phyloP scores from a whole-genome alignment of 371 early-diverging fungal genomes.

The Mucor lusitanicus region DNA sequence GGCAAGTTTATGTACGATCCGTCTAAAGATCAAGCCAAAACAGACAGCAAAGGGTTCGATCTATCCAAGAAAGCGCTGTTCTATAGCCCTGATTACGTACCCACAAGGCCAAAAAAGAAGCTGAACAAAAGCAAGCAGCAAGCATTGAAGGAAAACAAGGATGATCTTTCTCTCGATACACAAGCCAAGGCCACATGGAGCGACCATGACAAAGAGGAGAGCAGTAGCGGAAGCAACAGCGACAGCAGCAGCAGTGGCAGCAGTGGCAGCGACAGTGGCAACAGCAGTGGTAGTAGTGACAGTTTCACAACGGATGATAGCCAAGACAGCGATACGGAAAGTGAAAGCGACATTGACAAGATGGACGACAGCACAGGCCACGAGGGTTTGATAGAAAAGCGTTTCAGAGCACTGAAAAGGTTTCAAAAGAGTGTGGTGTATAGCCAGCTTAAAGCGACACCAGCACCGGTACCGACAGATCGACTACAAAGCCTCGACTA shows the following conservation, averaged over 20 bases:
- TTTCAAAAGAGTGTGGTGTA: constrained; percentile 7
- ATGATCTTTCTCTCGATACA: background rate
- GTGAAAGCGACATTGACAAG: background rate
- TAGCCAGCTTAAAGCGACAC: constrained; percentile 1
- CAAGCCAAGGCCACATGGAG: background rate
- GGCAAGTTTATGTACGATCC: constrained; percentile 42
- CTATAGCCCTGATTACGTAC: constrained; percentile 11
- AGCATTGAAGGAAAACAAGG: background rate
- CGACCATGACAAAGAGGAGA: background rate
- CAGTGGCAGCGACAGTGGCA: background rate
- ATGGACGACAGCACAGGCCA: background rate
- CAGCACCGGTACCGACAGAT: background rate
- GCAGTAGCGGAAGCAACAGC: background rate
- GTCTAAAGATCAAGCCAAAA: background rate
- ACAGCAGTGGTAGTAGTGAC: background rate
- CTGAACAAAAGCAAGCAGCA: background rate
- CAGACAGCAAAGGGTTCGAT: background rate
- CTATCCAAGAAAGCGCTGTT: background rate
- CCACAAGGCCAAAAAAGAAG: background rate
- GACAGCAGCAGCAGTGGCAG: background rate
- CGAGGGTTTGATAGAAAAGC: background rate
- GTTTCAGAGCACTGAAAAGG: background rate
- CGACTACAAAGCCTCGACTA: constrained; percentile 12
- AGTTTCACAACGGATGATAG: background rate
- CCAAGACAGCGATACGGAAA: background rate